Evolutionary conservation across 192 early-diverging fungal genomes (phyloP).

Genomic region (Mortierella antarctica): DNA sequence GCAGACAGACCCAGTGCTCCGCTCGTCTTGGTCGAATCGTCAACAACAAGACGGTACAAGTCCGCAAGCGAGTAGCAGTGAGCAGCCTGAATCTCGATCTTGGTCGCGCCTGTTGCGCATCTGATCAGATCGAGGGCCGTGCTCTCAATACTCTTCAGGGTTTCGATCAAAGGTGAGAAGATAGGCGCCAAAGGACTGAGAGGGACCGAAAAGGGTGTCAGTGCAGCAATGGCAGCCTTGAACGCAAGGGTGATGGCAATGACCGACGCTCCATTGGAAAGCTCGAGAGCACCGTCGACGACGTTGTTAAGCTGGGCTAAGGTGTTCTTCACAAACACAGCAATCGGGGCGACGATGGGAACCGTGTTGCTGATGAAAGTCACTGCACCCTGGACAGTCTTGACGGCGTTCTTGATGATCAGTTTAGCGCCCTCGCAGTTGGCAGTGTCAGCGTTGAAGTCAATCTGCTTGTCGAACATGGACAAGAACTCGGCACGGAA

Average conservation of each 20-base stretch:
- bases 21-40: conserved; percentile 7
- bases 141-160: background rate
- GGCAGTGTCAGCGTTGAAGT: conserved; percentile 2
- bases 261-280: background rate
- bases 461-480: background rate
- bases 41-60: conserved; percentile 17
- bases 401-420: background rate
- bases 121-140: background rate
- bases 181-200: background rate
- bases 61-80: conserved; percentile 18
- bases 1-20: conserved; percentile 16
- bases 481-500: conserved; percentile 18
- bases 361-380: background rate
- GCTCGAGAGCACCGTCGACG: background rate
- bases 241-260: background rate
- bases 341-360: background rate
- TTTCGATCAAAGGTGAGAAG: background rate
- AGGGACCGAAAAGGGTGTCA: background rate
- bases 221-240: background rate
- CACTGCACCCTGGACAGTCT: background rate
- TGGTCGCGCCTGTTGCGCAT: background rate
- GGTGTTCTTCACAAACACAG: background rate
- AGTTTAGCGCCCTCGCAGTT: background rate
- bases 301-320: background rate
- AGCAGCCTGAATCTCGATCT: background rate